Percentiles rank a stretch among this genome's conserved stretches.
Conservation (phyloP, 345 rosid species). For the Noccaea caerulescens region DNA sequence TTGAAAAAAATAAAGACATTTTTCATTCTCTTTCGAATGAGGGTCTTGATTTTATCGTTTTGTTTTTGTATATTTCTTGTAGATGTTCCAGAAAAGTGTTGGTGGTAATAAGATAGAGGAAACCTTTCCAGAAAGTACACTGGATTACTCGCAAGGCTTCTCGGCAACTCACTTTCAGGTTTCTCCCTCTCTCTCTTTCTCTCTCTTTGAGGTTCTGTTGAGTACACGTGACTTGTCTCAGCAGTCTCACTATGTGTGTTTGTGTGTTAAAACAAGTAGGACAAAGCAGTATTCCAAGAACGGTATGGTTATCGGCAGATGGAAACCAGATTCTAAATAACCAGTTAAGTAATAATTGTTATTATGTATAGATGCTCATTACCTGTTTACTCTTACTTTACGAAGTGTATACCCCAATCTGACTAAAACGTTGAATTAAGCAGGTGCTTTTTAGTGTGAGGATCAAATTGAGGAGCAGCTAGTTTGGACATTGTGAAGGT, state of each 20-base stretch:
- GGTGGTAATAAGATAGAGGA: slow-evolving; percentile 47
- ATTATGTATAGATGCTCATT: slow-evolving; percentile 8
- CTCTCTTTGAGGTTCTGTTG: slow-evolving; percentile 21
- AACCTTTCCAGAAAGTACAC: slow-evolving; percentile 55
- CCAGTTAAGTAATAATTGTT: slow-evolving; percentile 23
- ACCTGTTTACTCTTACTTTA: slow-evolving; percentile 24
- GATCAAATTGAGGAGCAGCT: slow-evolving; percentile 27
- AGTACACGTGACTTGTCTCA: slow-evolving; percentile 37
- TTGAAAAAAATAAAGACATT: neutral
- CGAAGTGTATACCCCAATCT: neutral
- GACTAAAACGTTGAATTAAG: slow-evolving; percentile 14
- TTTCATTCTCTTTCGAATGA: neutral
- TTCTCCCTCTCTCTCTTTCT: neutral
- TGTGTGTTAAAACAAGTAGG: slow-evolving; percentile 32
- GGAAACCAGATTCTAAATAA: slow-evolving; percentile 32
- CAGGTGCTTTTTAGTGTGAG: slow-evolving; percentile 8
- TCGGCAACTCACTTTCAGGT: slow-evolving; percentile 78
- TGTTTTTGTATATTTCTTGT: neutral
- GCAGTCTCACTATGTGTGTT: slow-evolving; percentile 16
- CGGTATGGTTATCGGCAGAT: slow-evolving; percentile 39
- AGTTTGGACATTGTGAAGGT: slow-evolving; percentile 33
- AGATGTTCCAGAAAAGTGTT: slow-evolving; percentile 48
- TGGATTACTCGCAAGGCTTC: slow-evolving; percentile 68
- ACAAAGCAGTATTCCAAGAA: slow-evolving; percentile 37
- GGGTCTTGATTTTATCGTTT: slow-evolving; percentile 1